A percentile compares a stretch with the other conserved stretches of the same genome.
phyloP scores from a whole-genome alignment of 352 stramenopile species.

The Phytophthora fragariaefolia region DNA sequence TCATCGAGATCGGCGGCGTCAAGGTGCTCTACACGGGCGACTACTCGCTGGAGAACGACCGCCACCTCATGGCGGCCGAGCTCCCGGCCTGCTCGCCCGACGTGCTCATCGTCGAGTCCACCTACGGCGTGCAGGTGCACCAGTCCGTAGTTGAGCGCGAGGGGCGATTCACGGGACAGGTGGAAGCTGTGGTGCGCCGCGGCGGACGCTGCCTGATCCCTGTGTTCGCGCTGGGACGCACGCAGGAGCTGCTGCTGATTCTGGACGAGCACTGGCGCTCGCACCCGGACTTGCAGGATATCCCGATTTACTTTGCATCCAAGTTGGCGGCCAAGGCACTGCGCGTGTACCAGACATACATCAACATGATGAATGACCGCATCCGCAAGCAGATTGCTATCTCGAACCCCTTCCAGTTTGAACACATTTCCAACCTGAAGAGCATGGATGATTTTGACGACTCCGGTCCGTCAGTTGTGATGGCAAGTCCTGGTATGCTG shows the following conservation, averaged over 20 bases:
- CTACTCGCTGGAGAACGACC: conserved; percentile 98
- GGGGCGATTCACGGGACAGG: conserved; percentile 95
- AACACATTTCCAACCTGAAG: conserved; percentile 97
- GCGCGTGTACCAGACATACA: conserved; percentile 99
- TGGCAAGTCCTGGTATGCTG: conserved; percentile 99
- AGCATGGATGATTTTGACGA: conserved; percentile 98
- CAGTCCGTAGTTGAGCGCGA: conserved; percentile 96
- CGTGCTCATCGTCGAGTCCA: conserved; percentile 99
- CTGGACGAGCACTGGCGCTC: conserved; percentile 99
- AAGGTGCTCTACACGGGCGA: conserved; percentile 99
- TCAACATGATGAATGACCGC: conserved; percentile 99
- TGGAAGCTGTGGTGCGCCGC: conserved; percentile 96
- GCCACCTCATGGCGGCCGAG: conserved; percentile 96
- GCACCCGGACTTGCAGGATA: conserved; percentile 93
- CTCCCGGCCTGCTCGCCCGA: conserved; percentile 91
- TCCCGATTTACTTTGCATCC: conserved; percentile 99
- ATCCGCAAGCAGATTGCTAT: conserved; percentile 98
- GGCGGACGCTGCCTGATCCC: conserved; percentile 98
- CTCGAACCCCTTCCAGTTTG: conserved; percentile 98
- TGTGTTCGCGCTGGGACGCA: conserved; percentile 98
- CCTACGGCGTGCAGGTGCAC: conserved; percentile 98
- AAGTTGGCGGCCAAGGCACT: conserved; percentile 96
- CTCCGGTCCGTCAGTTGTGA: conserved; percentile 97
- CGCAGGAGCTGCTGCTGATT: conserved; percentile 98
- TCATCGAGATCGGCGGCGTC: conserved; percentile 98